Evolutionary conservation across 495 filamentous ascomycete species (phyloP).

Genomic region (Lindgomyces ingoldianus): DNA sequence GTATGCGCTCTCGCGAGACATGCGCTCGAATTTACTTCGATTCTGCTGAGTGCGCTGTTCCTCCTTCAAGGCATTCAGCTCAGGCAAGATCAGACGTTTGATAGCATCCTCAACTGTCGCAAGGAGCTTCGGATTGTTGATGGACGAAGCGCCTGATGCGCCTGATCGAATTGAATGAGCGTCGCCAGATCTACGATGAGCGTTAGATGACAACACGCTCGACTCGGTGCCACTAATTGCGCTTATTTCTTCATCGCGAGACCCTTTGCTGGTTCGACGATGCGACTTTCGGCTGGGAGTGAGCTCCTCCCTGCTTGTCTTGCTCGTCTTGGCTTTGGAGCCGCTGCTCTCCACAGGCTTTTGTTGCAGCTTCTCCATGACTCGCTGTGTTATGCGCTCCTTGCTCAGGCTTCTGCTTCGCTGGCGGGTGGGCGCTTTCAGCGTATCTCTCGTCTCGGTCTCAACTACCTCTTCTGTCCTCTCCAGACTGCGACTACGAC

Average conservation of each 20-base stretch:
- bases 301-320: slow-evolving; percentile 63
- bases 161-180: slow-evolving; percentile 74
- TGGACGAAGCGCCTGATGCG: slow-evolving; percentile 74
- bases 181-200: slow-evolving; percentile 64
- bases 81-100: slow-evolving; percentile 83
- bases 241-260: slow-evolving; percentile 60
- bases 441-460: slow-evolving; percentile 50
- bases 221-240: slow-evolving; percentile 70
- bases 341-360: slow-evolving; percentile 52
- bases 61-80: slow-evolving; percentile 85
- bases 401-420: slow-evolving; percentile 73
- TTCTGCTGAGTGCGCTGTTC: slow-evolving; percentile 72
- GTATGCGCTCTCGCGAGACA: slow-evolving; percentile 49
- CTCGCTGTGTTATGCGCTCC: slow-evolving; percentile 70
- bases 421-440: slow-evolving; percentile 64
- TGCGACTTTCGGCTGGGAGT: slow-evolving; percentile 48
- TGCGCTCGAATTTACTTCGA: slow-evolving; percentile 59
- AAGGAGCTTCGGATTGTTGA: slow-evolving; percentile 94
- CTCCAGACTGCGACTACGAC: slow-evolving; percentile 61
- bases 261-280: slow-evolving; percentile 60
- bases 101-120: slow-evolving; percentile 97
- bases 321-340: slow-evolving; percentile 48
- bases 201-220: slow-evolving; percentile 72
- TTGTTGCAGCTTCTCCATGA: slow-evolving; percentile 62
- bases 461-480: slow-evolving; percentile 48